phyloP scores from a whole-genome alignment of 2,329 filamentous ascomycete species.

The Aaosphaeria pasadenensis region DNA sequence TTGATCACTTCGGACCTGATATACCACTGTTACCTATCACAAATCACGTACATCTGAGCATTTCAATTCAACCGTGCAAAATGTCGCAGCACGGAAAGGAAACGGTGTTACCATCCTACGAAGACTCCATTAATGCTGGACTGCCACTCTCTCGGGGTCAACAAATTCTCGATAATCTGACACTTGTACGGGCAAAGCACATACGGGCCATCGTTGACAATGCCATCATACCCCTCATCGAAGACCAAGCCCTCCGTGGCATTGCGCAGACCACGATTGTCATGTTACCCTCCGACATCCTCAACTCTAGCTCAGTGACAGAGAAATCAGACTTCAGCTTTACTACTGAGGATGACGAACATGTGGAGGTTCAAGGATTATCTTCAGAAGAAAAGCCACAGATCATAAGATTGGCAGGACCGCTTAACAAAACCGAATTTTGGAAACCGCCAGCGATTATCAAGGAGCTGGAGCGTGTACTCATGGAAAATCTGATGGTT shows the following conservation, averaged over 20 bases:
- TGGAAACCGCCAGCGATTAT: conserved; percentile 43
- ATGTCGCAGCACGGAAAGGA: conserved; percentile 8
- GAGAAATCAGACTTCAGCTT: conserved; percentile 32
- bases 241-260: conserved; percentile 38
- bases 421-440: conserved; percentile 42
- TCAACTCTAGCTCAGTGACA: conserved; percentile 13
- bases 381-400: conserved; percentile 38
- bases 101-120: conserved; percentile 19
- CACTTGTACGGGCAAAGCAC: conserved; percentile 38
- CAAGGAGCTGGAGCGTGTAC: conserved; percentile 35
- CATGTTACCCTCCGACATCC: conserved; percentile 44
- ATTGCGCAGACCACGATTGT: conserved; percentile 44
- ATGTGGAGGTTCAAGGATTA: conserved; percentile 40
- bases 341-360: conserved; percentile 13
- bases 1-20: too few species aligned
- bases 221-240: conserved; percentile 42
- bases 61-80: not conserved
- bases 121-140: conserved; percentile 11
- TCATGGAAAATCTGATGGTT: conserved; percentile 32
- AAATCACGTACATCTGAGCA: not conserved
- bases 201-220: conserved; percentile 38
- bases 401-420: conserved; percentile 38
- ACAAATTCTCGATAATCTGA: conserved; percentile 34
- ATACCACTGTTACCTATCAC: not conserved
- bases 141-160: conserved; percentile 16